Evolutionary conservation across 2,329 filamentous ascomycete species (phyloP).

Genomic region (Paradendryphiella salina): DNA sequence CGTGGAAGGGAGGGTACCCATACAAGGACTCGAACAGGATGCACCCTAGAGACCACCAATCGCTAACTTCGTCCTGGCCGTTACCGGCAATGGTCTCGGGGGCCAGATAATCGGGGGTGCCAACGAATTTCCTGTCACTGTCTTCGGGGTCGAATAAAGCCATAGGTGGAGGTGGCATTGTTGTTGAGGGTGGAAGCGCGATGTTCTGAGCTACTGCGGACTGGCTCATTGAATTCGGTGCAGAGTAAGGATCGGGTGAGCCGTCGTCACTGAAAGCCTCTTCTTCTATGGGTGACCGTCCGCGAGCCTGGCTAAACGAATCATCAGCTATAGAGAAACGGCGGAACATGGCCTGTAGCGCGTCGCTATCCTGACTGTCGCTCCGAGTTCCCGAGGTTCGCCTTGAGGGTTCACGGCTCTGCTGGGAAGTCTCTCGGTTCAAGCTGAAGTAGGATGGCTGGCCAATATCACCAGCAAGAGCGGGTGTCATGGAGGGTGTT

Average conservation of each 20-base stretch:
- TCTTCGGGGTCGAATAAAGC: conserved; percentile 95
- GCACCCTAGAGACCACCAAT: conserved; percentile 99
- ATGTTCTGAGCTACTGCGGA: conserved; percentile 58
- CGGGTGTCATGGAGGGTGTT: conserved; percentile 86
- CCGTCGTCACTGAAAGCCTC: conserved; percentile 69
- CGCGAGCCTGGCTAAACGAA: conserved; percentile 46
- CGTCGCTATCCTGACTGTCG: conserved; percentile 90
- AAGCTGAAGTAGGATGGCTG: conserved; percentile 95
- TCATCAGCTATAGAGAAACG: conserved; percentile 62
- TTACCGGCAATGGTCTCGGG: conserved; percentile 95
- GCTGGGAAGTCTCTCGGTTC: conserved; percentile 59
- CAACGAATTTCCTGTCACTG: conserved; percentile 88
- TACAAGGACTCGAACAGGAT: conserved; percentile 97
- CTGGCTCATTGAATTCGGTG: conserved; percentile 64
- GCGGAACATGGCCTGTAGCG: conserved; percentile 77
- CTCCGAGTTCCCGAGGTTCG: conserved; percentile 82
- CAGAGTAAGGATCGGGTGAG: conserved; percentile 74
- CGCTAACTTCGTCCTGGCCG: conserved; percentile 95
- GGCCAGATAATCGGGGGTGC: conserved; percentile 94
- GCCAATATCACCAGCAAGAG: conserved; percentile 65
- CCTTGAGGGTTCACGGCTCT: conserved; percentile 64
- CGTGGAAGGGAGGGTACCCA: conserved; percentile 92
- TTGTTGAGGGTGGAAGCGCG: conserved; percentile 63
- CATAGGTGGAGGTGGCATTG: conserved; percentile 89
- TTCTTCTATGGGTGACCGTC: conserved; percentile 71